These are phyloP conservation scores for Tubosaeta brunneosetosa DNA, from an alignment of 768 basidiomycete species.

Conservation along the genomic window DNA sequence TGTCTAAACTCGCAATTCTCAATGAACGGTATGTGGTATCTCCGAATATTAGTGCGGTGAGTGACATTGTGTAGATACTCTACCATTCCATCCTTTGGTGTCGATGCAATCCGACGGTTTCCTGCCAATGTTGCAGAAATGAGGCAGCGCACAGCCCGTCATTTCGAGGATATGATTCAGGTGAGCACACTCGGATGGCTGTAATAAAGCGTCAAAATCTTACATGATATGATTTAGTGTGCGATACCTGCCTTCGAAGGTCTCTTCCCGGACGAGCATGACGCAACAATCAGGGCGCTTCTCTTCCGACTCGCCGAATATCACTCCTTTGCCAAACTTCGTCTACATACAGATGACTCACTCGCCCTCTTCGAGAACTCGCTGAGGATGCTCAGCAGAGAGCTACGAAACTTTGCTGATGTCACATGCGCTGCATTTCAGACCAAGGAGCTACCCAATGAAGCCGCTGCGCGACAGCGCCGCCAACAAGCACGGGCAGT, in stretches of 20 bases:
- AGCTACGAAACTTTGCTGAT: no score
- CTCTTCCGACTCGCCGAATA: conserved; percentile 27
- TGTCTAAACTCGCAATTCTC: conserved; percentile 4
- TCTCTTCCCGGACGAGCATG: conserved; percentile 23
- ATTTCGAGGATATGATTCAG: conserved; percentile 44
- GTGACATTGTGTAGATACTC: conserved; percentile 8
- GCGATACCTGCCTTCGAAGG: conserved; percentile 31
- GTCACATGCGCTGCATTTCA: no score
- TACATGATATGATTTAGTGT: conserved; percentile 21
- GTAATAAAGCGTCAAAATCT: no score
- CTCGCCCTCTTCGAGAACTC: conserved; percentile 16
- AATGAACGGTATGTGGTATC: conserved; percentile 21
- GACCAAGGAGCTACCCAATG: no score
- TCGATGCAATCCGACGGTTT: conserved; percentile 33
- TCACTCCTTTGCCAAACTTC: conserved; percentile 35
- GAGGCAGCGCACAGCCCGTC: conserved; percentile 34
- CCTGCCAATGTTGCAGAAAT: conserved; percentile 32
- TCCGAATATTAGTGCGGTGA: not conserved
- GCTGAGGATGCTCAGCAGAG: no score
- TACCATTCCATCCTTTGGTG: conserved; percentile 20
- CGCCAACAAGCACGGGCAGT: no score
- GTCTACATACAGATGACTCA: conserved; percentile 29
- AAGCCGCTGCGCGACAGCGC: no score
- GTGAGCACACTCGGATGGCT: conserved; percentile 9
- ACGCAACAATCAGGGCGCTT: conserved; percentile 14